A percentile compares a stretch with the other conserved stretches of the same genome.
Conservation (phyloP, 208 protist species). For the Wallacemonas sp. region DNA sequence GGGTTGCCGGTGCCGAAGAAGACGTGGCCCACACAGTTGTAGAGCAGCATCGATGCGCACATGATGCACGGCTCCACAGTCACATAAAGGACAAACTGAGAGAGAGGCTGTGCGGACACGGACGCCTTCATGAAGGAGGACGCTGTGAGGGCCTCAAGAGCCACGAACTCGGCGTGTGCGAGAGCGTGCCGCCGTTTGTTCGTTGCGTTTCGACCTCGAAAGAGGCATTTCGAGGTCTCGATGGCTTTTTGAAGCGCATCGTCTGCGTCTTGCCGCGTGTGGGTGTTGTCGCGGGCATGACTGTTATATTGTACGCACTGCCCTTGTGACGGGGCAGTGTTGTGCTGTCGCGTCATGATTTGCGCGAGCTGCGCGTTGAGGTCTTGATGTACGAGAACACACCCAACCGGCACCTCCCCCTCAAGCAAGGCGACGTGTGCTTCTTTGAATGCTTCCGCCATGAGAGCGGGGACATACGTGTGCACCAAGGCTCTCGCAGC, state of each 20-base stretch:
- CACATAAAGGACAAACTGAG: constrained; percentile 89
- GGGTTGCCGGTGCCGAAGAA: constrained; percentile 94
- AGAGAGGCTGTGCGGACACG: constrained; percentile 27
- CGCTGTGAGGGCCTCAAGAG: constrained; percentile 40
- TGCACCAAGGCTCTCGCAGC: no score
- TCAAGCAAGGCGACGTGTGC: constrained; percentile 52
- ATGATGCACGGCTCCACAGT: constrained; percentile 96
- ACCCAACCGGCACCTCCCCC: constrained; percentile 95
- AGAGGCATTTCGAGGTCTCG: no score
- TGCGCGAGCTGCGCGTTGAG: constrained; percentile 15
- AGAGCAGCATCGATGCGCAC: constrained; percentile 90
- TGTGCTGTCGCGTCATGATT: background rate
- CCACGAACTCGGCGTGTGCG: constrained; percentile 92
- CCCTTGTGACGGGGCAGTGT: background rate
- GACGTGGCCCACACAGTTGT: constrained; percentile 72
- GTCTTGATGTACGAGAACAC: constrained; percentile 79
- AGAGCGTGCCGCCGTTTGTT: constrained; percentile 85
- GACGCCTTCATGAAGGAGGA: background rate
- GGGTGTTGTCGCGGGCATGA: no score
- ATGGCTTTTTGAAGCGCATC: no score
- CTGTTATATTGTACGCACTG: no score
- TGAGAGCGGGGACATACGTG: constrained; percentile 66
- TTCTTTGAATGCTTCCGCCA: constrained; percentile 64
- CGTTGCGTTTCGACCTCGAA: constrained; percentile 87
- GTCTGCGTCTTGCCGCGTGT: no score